A percentile compares a stretch with the other conserved stretches of the same genome.
These are phyloP conservation scores for Platanthera zijinensis DNA, from an alignment of 106 monocot genomes.

Conservation along the genomic window DNA sequence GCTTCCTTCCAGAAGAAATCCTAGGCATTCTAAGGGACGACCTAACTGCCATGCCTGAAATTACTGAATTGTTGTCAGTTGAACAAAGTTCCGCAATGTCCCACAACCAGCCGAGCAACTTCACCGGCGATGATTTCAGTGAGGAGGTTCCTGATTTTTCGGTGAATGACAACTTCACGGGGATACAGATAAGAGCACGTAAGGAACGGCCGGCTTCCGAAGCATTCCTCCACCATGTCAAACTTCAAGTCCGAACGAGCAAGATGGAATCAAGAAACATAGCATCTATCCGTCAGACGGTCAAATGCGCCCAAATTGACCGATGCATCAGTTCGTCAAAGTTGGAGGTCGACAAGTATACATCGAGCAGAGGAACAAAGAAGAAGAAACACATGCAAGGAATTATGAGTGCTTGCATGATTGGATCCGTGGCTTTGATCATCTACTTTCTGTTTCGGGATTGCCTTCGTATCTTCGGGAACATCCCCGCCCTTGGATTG, in stretches of 20 bases:
- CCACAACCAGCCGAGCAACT: neutral
- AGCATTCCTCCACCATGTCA: conserved; percentile 9
- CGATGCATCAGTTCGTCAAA: neutral
- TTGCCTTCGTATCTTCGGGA: neutral
- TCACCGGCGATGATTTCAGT: neutral
- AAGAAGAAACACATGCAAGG: conserved; percentile 5
- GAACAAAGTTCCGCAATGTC: neutral
- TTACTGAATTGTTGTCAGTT: neutral
- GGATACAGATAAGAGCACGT: conserved; percentile 34
- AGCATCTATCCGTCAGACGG: conserved; percentile 20
- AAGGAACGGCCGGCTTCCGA: neutral
- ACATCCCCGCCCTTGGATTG: conserved; percentile 10
- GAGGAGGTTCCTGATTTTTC: neutral
- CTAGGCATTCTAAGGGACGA: conserved; percentile 12
- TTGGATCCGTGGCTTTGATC: conserved; percentile 25
- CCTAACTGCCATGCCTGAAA: neutral
- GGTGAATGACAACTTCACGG: conserved; percentile 1
- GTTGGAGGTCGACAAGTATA: neutral
- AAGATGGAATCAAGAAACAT: conserved; percentile 45
- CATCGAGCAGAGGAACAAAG: neutral
- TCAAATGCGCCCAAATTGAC: neutral
- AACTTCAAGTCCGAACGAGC: conserved; percentile 30
- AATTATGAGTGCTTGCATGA: conserved; percentile 23
- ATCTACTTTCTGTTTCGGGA: conserved; percentile 22
- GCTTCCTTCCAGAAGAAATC: conserved; percentile 23